Conservation (phyloP, 1,139 yeast species). For the Candida buenavistaensis region DNA sequence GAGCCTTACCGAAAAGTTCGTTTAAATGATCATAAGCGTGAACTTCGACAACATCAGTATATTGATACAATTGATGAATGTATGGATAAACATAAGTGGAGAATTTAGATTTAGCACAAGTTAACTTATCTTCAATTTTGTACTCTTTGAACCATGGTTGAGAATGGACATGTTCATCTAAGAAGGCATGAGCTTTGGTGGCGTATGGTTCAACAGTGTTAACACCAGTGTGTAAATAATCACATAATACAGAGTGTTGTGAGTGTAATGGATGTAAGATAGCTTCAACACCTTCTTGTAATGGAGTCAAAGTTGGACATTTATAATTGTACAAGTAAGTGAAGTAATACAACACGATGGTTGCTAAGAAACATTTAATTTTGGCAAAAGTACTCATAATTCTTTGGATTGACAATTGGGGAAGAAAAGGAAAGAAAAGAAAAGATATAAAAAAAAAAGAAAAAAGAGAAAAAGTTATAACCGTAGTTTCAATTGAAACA, state of each 20-base stretch:
- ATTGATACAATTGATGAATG: constrained; percentile 26
- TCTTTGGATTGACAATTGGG: not conserved
- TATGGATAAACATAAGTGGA: constrained; percentile 25
- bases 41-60: constrained; percentile 27
- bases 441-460: not conserved
- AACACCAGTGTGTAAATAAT: constrained; percentile 31
- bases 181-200: constrained; percentile 25
- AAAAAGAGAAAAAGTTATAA: constrained; percentile 1
- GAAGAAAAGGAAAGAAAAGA: not conserved
- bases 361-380: constrained; percentile 28
- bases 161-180: constrained; percentile 39
- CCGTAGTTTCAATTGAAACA: too few species aligned
- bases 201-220: constrained; percentile 34
- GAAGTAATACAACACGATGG: constrained; percentile 34
- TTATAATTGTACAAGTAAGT: constrained; percentile 42
- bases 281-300: constrained; percentile 27
- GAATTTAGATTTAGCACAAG: constrained; percentile 18
- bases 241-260: constrained; percentile 30
- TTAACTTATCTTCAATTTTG: constrained; percentile 31
- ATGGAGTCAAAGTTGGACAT: constrained; percentile 37
- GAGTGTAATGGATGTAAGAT: constrained; percentile 44
- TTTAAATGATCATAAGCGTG: constrained; percentile 20
- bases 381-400: constrained; percentile 15
- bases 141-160: constrained; percentile 37
- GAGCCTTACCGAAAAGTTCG: constrained; percentile 11